Conservation (phyloP, 768 basidiomycete genomes). For the Krasilnikovozyma curviuscula region DNA sequence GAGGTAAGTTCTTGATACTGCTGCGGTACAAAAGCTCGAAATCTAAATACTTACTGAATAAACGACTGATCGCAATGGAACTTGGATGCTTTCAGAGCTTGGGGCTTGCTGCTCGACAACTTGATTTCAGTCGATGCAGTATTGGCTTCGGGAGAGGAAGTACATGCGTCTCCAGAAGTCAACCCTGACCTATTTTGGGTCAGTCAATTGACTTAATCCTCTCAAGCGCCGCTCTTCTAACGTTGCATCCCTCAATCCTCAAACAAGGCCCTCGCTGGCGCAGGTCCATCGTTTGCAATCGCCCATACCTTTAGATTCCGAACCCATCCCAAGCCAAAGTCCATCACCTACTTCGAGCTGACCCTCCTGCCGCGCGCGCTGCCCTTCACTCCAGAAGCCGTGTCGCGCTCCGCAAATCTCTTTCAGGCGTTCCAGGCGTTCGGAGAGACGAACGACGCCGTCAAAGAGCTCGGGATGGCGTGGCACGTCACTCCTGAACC, state of each 20-base stretch:
- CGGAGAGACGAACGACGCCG: background rate
- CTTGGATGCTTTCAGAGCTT: no score
- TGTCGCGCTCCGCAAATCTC: conserved; percentile 1
- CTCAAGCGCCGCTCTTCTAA: no score
- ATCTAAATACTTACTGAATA: no score
- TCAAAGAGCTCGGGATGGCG: conserved; percentile 1
- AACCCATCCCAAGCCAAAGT: conserved; percentile 8
- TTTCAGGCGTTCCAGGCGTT: conserved; percentile 10
- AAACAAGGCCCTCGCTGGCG: conserved; percentile 4
- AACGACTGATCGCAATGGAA: no score
- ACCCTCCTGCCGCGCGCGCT: conserved; percentile 4
- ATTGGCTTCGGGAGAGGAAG: conserved; percentile 4
- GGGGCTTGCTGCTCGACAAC: conserved; percentile 6
- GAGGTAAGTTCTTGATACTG: background rate
- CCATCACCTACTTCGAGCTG: conserved; percentile 9
- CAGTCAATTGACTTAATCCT: background rate
- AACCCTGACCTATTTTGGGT: conserved; percentile 13
- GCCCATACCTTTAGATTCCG: conserved; percentile 8
- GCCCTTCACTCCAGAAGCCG: background rate
- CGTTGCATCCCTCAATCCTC: background rate
- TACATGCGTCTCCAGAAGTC: conserved; percentile 1
- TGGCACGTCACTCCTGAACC: conserved; percentile 11
- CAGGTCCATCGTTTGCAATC: conserved; percentile 6
- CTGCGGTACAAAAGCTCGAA: no score
- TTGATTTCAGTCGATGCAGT: conserved; percentile 9